Conservation (phyloP, 2,329 filamentous ascomycete genomes). For the Mariannaea elegans region DNA sequence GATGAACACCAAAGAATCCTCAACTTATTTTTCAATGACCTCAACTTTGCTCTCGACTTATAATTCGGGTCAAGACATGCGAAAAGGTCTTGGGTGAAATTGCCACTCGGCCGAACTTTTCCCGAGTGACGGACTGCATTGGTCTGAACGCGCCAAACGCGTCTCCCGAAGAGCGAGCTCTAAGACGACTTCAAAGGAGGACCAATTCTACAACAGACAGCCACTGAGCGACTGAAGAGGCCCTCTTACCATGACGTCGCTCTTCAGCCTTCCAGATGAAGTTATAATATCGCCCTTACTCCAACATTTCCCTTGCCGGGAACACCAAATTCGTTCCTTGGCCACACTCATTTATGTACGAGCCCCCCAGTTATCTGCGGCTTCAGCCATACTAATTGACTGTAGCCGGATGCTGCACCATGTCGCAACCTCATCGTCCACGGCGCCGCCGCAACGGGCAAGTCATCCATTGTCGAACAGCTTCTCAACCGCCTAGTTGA, state of each 20-base stretch:
- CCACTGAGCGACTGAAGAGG: neutral
- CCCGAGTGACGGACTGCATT: slow-evolving; percentile 38
- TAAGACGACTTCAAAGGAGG: slow-evolving; percentile 16
- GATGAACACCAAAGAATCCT: neutral
- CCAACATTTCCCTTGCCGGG: slow-evolving; percentile 64
- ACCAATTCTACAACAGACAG: slow-evolving; percentile 16
- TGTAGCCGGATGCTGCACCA: slow-evolving; percentile 71
- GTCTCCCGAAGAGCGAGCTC: slow-evolving; percentile 31
- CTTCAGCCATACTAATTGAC: slow-evolving; percentile 12
- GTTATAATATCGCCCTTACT: slow-evolving; percentile 55
- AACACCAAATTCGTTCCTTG: slow-evolving; percentile 66
- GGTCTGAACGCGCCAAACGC: slow-evolving; percentile 40
- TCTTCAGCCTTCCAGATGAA: slow-evolving; percentile 64
- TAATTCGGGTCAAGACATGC: too few relatives aligned
- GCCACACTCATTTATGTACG: slow-evolving; percentile 63
- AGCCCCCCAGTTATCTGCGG: slow-evolving; percentile 12
- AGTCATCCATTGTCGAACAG: slow-evolving; percentile 74
- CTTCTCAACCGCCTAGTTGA: slow-evolving; percentile 45
- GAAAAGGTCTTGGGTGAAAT: neutral
- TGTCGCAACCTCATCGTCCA: slow-evolving; percentile 81
- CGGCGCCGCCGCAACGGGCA: slow-evolving; percentile 87
- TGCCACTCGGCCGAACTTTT: slow-evolving; percentile 32
- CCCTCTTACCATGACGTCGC: slow-evolving; percentile 43
- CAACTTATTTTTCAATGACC: neutral
- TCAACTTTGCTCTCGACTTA: too few relatives aligned